Evolutionary conservation across 2,329 filamentous ascomycete species (phyloP).

Genomic region (Botrytis byssoidea): DNA sequence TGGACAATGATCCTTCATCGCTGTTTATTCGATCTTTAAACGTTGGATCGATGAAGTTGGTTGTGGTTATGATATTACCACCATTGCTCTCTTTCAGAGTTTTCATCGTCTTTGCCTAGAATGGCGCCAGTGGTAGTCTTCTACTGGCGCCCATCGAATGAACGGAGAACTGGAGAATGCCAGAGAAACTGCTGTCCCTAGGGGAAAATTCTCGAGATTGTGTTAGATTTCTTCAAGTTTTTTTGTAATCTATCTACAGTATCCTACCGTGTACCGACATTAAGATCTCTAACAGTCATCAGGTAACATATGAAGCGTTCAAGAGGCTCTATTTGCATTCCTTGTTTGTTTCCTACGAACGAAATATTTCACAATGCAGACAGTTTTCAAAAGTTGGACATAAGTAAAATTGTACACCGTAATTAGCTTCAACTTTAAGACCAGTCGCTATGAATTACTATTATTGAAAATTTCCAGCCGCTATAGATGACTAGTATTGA

Average conservation of each 20-base stretch:
- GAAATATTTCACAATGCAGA: not conserved
- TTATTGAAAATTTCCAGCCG: not conserved
- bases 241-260: not conserved
- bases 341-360: not conserved
- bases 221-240: not conserved
- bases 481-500: not conserved
- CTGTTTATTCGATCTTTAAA: not conserved
- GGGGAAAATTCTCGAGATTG: not conserved
- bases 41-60: not conserved
- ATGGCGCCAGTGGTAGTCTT: not conserved
- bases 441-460: not conserved
- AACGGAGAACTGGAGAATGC: not conserved
- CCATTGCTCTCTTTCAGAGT: not conserved
- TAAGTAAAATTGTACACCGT: not conserved
- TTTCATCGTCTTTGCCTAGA: not conserved
- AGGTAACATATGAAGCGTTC: not conserved
- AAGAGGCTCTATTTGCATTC: not conserved
- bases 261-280: not conserved
- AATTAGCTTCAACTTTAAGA: not conserved
- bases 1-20: not conserved
- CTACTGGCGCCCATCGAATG: not conserved
- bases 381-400: not conserved
- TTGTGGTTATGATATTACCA: not conserved
- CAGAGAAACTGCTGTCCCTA: not conserved
- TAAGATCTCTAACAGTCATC: not conserved